phyloP scores from a whole-genome alignment of 441 rosid genomes.

The Populus trichocarpa region DNA sequence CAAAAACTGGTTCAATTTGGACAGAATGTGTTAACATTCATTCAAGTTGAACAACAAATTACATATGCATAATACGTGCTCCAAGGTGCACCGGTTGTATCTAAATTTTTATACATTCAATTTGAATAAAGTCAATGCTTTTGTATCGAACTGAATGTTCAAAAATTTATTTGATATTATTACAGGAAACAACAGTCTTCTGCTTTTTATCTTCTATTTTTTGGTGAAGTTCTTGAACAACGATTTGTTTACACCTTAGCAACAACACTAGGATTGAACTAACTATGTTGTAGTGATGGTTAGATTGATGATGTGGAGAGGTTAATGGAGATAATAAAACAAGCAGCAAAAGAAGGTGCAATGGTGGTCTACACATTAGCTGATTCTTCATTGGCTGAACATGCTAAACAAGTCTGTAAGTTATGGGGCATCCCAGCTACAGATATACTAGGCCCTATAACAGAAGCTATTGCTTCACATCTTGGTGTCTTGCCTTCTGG shows the following conservation, averaged over 20 bases:
- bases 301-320: conserved; percentile 73
- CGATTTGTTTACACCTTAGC: not conserved
- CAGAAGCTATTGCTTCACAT: conserved; percentile 72
- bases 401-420: conserved; percentile 63
- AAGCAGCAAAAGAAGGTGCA: conserved; percentile 86
- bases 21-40: no score
- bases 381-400: conserved; percentile 70
- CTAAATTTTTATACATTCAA: no score
- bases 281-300: conserved; percentile 1
- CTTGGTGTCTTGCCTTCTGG: conserved; percentile 79
- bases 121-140: no score
- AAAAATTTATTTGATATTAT: not conserved
- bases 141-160: no score
- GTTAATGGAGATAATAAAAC: conserved; percentile 66
- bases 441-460: conserved; percentile 78
- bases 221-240: not conserved
- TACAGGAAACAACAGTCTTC: not conserved
- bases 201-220: not conserved
- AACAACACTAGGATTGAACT: not conserved
- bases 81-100: no score
- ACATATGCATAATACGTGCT: no score
- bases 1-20: no score
- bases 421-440: conserved; percentile 67
- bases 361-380: conserved; percentile 69
- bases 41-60: no score